These are phyloP conservation scores for Biscutella laevigata DNA, from an alignment of 441 rosid genomes.

Conservation along the genomic window DNA sequence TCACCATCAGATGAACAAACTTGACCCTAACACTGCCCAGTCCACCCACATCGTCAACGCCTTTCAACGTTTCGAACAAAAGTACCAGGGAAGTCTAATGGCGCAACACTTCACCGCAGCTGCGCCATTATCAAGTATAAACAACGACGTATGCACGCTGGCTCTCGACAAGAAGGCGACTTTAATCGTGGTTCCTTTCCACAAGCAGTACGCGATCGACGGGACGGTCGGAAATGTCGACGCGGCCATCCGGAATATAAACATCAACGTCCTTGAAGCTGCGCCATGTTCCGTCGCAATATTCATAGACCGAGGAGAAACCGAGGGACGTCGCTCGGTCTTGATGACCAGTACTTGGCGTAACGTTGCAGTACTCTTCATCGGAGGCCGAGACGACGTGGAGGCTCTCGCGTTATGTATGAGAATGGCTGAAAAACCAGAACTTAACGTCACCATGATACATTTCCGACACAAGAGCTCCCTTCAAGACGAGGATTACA, in stretches of 20 bases:
- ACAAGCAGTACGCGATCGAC: constrained; percentile 43
- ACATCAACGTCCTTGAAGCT: constrained; percentile 34
- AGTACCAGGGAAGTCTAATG: constrained; percentile 21
- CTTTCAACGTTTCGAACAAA: constrained; percentile 36
- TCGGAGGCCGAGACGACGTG: constrained; percentile 41
- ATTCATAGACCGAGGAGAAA: constrained; percentile 35
- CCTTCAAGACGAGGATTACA: constrained; percentile 22
- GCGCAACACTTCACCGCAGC: constrained; percentile 46
- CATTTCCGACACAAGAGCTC: constrained; percentile 36
- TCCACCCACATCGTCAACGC: constrained; percentile 31
- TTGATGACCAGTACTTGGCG: constrained; percentile 14
- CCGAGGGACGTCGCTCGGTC: constrained; percentile 23
- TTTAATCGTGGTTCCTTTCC: constrained; percentile 49
- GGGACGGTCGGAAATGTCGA: constrained; percentile 29
- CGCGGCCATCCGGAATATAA: constrained; percentile 24
- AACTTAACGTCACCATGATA: constrained; percentile 31
- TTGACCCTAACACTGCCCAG: constrained; percentile 18
- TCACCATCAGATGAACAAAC: constrained; percentile 24
- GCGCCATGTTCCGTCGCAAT: constrained; percentile 52
- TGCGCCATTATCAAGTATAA: constrained; percentile 38
- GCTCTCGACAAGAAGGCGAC: constrained; percentile 37
- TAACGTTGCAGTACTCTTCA: constrained; percentile 34
- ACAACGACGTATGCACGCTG: constrained; percentile 38
- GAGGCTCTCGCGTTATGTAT: constrained; percentile 38
- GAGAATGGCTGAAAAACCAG: constrained; percentile 37